Evolutionary conservation across 2,329 filamentous ascomycete species (phyloP).

Genomic region (Colletotrichum kahawae): DNA sequence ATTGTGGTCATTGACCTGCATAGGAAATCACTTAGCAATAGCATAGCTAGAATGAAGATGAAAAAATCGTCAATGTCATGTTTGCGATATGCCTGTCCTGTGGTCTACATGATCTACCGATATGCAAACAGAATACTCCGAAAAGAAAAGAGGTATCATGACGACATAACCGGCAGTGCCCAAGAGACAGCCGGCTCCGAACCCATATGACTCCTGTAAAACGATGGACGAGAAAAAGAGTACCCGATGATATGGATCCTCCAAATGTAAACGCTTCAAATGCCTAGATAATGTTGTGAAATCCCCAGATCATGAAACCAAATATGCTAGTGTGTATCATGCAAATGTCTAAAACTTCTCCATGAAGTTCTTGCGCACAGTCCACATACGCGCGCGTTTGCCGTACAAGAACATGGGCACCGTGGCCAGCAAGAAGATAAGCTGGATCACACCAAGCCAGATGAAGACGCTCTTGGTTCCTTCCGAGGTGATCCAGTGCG

Average conservation of each 20-base stretch:
- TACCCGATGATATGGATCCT: not conserved
- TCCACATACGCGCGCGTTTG: constrained; percentile 94
- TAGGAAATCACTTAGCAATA: not conserved
- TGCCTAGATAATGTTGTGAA: not conserved
- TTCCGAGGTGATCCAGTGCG: constrained; percentile 77
- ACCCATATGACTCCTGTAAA: not conserved
- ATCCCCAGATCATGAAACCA: not conserved
- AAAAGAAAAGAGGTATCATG: not conserved
- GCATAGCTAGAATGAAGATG: too few relatives aligned
- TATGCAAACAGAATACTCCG: not conserved
- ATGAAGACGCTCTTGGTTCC: constrained; percentile 82
- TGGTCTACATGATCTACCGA: not conserved
- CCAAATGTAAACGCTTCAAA: not conserved
- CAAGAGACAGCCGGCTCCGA: not conserved
- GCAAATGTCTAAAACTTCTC: constrained; percentile 63
- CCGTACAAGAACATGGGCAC: constrained; percentile 96
- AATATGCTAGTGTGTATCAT: not conserved
- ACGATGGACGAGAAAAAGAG: not conserved
- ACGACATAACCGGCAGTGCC: not conserved
- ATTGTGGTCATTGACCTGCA: too few relatives aligned
- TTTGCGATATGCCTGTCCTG: not conserved
- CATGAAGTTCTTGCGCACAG: constrained; percentile 83
- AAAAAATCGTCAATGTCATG: not conserved
- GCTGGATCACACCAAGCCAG: constrained; percentile 84
- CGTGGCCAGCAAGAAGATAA: constrained; percentile 74